Base-by-base conservation (phyloP, 306 rosid species). In the Vigna hirtella region DNA sequence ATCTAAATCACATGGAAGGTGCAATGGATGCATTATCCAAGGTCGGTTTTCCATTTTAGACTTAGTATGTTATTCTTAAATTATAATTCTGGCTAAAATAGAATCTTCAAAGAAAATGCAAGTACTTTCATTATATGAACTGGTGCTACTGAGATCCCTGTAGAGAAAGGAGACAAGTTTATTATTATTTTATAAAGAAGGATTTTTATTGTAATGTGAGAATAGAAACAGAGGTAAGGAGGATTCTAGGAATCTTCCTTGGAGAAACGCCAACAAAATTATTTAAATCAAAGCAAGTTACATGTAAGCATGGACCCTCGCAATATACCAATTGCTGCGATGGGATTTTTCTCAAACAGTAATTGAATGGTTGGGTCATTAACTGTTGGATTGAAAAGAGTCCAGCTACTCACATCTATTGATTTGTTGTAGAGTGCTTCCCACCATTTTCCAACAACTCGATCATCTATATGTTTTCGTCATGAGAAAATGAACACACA, bases 1-100 rank as follows among this genome's bases (percentile, higher is more conserved):
- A 96, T 80, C 74, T 89, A 58, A 93, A 84, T 85, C 99, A 91
- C 85, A 91, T 96, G 99, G 99, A 96, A 90, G 99, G 99, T 66
- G 99, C 98, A 52, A 96, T 96, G 99, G 99, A 96, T 81, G 93
- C 98, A 14, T 88, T 96, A 71, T 96, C 98, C 74, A 96, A 96
- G 98, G 99, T 96, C 81, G 66, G 80, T 52, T 63, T 55, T 49
- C 28, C 59, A 16, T 53, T 66, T 68, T 66, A 22, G 68, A 52
- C 62, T 65, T 50, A 12, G 48, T 47, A 34, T 18, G 59, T 9
- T 79, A 16, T 74, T 70, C 34, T 59, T 66, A 64, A 42, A 66
- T 66, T 74, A 34, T 13, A 49, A 56, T 77, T 66, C 43, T 72
- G 50, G 55, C 45, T 68, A 57, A 55, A 80, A 32, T 63, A 34